These are phyloP conservation scores for Solanum rostratum DNA, from an alignment of 257 asterid species.

Conservation along the genomic window DNA sequence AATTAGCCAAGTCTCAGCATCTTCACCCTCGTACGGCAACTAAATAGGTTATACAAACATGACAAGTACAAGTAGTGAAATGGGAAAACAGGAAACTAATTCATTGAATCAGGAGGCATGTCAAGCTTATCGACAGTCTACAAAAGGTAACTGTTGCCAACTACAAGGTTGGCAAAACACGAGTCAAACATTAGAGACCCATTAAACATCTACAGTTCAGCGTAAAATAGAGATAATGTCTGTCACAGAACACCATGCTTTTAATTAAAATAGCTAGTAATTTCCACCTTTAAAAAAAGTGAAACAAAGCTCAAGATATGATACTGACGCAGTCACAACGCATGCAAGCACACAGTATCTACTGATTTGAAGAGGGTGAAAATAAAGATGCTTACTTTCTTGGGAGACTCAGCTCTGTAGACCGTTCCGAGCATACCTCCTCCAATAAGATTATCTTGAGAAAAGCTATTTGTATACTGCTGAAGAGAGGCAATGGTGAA, in stretches of 20 bases:
- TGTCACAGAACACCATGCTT: neutral
- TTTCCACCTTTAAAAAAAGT: neutral
- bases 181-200: neutral
- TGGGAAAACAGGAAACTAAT: neutral
- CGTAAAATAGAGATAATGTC: neutral
- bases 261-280: neutral
- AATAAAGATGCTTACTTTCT: constrained; percentile 40
- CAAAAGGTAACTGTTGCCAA: neutral
- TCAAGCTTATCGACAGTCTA: neutral
- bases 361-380: neutral
- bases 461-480: constrained; percentile 76
- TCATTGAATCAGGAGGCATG: neutral
- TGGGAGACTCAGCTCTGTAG: constrained; percentile 62
- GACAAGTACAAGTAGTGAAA: neutral
- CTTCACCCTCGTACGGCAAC: neutral
- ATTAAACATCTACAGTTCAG: neutral
- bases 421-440: constrained; percentile 69
- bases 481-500: constrained; percentile 76
- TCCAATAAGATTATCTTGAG: constrained; percentile 74
- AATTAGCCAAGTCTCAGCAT: neutral
- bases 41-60: neutral
- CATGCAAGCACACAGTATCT: neutral
- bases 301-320: neutral
- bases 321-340: neutral
- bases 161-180: neutral